phyloP scores from a whole-genome alignment of 805 yeast species.

The Kregervanrija fluxuum region DNA sequence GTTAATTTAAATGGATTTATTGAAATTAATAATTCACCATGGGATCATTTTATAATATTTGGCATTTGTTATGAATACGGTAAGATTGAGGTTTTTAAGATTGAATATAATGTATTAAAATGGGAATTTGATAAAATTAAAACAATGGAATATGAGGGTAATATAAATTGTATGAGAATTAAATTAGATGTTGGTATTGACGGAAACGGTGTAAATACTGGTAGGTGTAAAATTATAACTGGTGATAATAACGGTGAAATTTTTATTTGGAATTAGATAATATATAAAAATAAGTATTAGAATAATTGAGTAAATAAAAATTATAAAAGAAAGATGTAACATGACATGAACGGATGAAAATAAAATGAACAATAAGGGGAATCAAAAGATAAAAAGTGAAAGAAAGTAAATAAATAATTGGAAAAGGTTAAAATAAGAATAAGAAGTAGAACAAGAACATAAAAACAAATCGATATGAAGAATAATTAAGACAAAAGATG shows the following conservation, averaged over 20 bases:
- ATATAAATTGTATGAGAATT: constrained; percentile 28
- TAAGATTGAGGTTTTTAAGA: constrained; percentile 20
- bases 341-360: too few species aligned
- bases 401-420: too few species aligned
- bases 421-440: not conserved
- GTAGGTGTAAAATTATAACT: constrained; percentile 35
- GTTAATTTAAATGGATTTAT: constrained; percentile 6
- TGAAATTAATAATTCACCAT: constrained; percentile 2
- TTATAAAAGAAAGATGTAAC: too few species aligned
- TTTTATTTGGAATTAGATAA: constrained; percentile 34
- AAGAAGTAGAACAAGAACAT: not conserved
- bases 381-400: too few species aligned
- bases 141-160: constrained; percentile 11
- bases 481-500: not conserved
- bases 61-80: constrained; percentile 6
- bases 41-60: constrained; percentile 6
- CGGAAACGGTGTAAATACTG: constrained; percentile 27
- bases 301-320: not conserved
- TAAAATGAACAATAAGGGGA: too few species aligned
- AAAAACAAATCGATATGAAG: not conserved
- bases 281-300: not conserved
- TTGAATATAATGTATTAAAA: constrained; percentile 8
- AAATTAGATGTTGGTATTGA: constrained; percentile 25
- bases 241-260: constrained; percentile 52
- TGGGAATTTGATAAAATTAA: constrained; percentile 21